Evolutionary conservation across 768 basidiomycete species (phyloP).

Genomic region (Termitomyces titanicus): DNA sequence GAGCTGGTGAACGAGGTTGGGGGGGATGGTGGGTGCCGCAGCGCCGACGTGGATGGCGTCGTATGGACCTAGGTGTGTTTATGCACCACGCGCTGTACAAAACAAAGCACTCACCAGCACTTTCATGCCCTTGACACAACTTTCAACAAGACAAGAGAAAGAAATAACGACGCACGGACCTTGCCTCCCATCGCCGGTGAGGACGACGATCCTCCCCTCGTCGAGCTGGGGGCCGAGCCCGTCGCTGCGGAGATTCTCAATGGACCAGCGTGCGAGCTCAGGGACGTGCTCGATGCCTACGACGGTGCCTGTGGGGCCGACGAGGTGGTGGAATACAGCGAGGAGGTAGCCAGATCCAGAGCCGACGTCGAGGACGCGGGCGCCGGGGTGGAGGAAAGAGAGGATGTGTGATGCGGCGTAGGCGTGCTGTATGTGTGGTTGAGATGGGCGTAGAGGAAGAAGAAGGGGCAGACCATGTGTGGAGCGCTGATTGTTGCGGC

Average conservation of each 20-base stretch:
- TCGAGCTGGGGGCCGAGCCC: constrained; percentile 55
- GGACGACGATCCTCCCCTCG: constrained; percentile 52
- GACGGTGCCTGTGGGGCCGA: constrained; percentile 55
- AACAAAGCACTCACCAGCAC: constrained; percentile 24
- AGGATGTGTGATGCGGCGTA: constrained; percentile 79
- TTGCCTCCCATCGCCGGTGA: constrained; percentile 77
- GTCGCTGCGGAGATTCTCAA: constrained; percentile 63
- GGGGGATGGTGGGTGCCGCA: constrained; percentile 73
- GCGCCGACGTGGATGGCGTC: constrained; percentile 94
- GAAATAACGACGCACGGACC: constrained; percentile 32
- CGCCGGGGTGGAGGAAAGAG: constrained; percentile 64
- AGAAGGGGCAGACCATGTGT: constrained; percentile 72
- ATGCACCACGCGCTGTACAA: too few species aligned
- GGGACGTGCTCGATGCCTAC: constrained; percentile 92
- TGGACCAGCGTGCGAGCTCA: constrained; percentile 69
- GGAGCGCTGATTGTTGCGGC: constrained; percentile 95
- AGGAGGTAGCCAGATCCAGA: constrained; percentile 83
- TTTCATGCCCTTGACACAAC: constrained; percentile 32
- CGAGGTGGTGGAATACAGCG: constrained; percentile 79
- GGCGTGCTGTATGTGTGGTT: constrained; percentile 61
- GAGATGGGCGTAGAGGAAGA: not conserved
- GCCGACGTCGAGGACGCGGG: constrained; percentile 85
- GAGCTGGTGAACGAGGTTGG: constrained; percentile 73
- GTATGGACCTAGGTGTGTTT: constrained; percentile 48
- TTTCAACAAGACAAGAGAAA: not conserved